phyloP scores from a whole-genome alignment of 139 green algal genomes.

The Chlorella sp. region DNA sequence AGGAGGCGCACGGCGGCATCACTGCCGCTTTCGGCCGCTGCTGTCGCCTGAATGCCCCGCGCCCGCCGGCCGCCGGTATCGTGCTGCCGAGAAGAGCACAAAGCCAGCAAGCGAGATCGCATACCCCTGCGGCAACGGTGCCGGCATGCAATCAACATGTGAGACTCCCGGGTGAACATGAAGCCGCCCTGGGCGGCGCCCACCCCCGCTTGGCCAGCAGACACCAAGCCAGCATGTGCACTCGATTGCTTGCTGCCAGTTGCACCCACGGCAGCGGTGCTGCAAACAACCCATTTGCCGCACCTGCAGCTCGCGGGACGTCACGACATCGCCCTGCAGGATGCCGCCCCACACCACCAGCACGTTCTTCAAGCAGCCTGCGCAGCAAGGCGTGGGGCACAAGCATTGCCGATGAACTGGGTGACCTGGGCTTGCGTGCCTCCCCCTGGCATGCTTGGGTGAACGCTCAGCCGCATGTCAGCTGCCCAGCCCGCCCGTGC shows the following conservation, averaged over 20 bases:
- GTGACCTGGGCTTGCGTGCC: too few species aligned
- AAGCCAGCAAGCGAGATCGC: slow-evolving; percentile 17
- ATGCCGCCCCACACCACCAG: slow-evolving; percentile 45
- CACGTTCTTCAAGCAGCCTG: slow-evolving; percentile 51
- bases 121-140: slow-evolving; percentile 11
- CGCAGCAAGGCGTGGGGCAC: background rate
- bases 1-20: background rate
- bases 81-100: slow-evolving; percentile 8
- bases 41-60: background rate
- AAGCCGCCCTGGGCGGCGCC: too few species aligned
- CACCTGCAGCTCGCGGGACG: slow-evolving; percentile 30
- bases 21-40: background rate
- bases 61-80: background rate
- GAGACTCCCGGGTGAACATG: too few species aligned
- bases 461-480: too few species aligned
- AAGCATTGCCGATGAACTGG: too few species aligned
- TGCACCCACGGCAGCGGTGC: too few species aligned
- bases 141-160: too few species aligned
- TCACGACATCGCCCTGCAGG: slow-evolving; percentile 37
- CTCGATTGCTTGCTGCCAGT: too few species aligned
- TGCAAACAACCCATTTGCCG: background rate
- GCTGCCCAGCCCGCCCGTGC: too few species aligned
- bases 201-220: too few species aligned
- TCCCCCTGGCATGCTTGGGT: too few species aligned
- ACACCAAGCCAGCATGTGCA: too few species aligned